Evolutionary conservation across 805 yeast species (phyloP), one percentile per base, ranked within the genome.

Genomic region (Kodamaea leandrae): DNA sequence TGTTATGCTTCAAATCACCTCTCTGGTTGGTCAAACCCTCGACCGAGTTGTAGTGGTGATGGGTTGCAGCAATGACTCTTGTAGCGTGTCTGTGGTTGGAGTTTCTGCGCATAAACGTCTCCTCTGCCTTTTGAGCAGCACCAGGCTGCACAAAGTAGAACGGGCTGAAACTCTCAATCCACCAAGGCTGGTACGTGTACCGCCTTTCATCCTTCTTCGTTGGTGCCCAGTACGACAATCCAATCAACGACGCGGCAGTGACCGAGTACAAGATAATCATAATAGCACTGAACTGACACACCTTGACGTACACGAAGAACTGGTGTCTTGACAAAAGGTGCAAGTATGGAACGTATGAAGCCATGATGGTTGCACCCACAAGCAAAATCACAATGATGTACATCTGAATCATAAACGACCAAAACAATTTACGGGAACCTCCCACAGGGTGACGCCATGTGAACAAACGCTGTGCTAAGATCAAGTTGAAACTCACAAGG

Each of bases 101-200:
- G 45, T 49, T 50, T 36, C 54, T 40, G 42, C 48, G 45, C 52
- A 50, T 48, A 34, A 53, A 53, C 2, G 54, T 43, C 21, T 50
- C 57, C 23, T 45, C 55, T 6, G 57, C 56, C 29, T 44, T 39
- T 12, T 39, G 46, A 3, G 53, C 57, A 7, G 58, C 58, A 8
- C 50, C 51, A 10, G 37, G 36, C 39, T 46, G 37, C 24, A 52
- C 55, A 42, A 51, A 54, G 45, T 54, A 53, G 10, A 50, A 46
- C 3, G 52, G 51, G 12, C 37, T n/a, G 37, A 54, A 54, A 10
- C 45, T 37, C 23, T 53, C 51, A 24, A 53, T 52, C 56, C 57
- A 54, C 58, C 58, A 54, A 2, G 58, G 56, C 32, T 53, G 58
- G 40, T 48, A 54, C 3, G 58, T 54, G 38, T 50, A 50, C 37